Conservation (phyloP, 2,329 filamentous ascomycete genomes). For the Colletotrichum euphorbiae region DNA sequence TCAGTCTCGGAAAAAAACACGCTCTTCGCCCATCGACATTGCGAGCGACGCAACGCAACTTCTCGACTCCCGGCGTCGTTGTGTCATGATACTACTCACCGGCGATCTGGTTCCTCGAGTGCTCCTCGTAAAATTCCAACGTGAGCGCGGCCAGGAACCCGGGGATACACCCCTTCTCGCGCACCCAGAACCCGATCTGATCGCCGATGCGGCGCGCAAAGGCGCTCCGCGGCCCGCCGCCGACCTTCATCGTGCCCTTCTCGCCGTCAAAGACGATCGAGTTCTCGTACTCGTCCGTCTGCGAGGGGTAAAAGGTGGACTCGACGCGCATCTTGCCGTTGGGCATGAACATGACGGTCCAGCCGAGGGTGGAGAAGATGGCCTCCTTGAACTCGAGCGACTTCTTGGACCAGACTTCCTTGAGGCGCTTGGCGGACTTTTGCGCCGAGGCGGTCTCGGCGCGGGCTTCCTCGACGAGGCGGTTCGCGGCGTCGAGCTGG, state of each 20-base stretch:
- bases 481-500: conserved; percentile 78
- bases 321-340: conserved; percentile 96
- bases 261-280: conserved; percentile 90
- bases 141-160: conserved; percentile 93
- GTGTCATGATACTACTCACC: background rate
- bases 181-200: conserved; percentile 94
- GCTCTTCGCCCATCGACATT: too few relatives aligned
- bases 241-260: conserved; percentile 97
- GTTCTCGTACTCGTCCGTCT: conserved; percentile 76
- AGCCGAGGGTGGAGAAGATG: conserved; percentile 90
- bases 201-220: conserved; percentile 89
- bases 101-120: conserved; percentile 48
- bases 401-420: conserved; percentile 92
- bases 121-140: conserved; percentile 89
- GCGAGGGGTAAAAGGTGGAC: conserved; percentile 81
- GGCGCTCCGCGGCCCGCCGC: conserved; percentile 84
- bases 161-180: conserved; percentile 92
- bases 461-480: conserved; percentile 79
- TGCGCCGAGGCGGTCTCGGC: conserved; percentile 78
- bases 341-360: conserved; percentile 96
- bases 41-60: too few relatives aligned
- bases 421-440: conserved; percentile 86
- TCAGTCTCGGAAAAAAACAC: background rate
- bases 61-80: too few relatives aligned
- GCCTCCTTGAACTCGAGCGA: conserved; percentile 95